These are phyloP conservation scores for Diplodia corticola DNA, from an alignment of 2,329 filamentous ascomycete genomes.

Conservation along the genomic window DNA sequence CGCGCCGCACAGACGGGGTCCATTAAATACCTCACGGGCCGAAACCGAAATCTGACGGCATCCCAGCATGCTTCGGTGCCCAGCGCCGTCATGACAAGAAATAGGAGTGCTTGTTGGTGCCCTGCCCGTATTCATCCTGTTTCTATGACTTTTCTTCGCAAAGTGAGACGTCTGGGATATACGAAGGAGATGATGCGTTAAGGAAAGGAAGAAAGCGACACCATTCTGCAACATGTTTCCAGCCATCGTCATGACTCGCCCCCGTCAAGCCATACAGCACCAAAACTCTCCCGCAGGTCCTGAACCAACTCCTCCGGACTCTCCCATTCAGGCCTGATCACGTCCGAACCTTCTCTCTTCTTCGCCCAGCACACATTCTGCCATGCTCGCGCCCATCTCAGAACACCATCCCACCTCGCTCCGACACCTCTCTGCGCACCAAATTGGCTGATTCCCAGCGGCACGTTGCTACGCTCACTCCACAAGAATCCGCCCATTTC, in stretches of 20 bases:
- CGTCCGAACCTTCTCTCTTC: constrained; percentile 35
- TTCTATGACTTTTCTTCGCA: neutral
- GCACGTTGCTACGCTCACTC: constrained; percentile 26
- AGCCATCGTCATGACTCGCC: neutral
- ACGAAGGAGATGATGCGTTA: neutral
- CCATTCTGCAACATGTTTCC: neutral
- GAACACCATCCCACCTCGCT: constrained; percentile 1
- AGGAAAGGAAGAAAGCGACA: neutral
- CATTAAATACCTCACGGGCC: constrained; percentile 9
- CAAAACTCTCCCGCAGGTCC: constrained; percentile 45
- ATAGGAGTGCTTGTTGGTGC: neutral
- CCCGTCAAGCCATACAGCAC: constrained; percentile 26
- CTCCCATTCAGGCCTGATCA: constrained; percentile 43
- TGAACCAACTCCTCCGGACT: constrained; percentile 41
- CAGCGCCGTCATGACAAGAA: neutral
- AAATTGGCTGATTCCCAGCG: constrained; percentile 46
- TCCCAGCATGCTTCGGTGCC: neutral
- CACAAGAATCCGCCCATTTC: constrained; percentile 19
- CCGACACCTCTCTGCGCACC: constrained; percentile 13
- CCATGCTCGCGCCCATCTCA: constrained; percentile 42
- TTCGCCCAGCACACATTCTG: constrained; percentile 42
- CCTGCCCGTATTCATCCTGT: neutral
- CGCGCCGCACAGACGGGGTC: neutral
- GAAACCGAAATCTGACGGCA: constrained; percentile 3
- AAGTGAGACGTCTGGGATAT: too few relatives aligned